Conservation (phyloP, 768 basidiomycete species). For the Pulveroboletus sp. region DNA sequence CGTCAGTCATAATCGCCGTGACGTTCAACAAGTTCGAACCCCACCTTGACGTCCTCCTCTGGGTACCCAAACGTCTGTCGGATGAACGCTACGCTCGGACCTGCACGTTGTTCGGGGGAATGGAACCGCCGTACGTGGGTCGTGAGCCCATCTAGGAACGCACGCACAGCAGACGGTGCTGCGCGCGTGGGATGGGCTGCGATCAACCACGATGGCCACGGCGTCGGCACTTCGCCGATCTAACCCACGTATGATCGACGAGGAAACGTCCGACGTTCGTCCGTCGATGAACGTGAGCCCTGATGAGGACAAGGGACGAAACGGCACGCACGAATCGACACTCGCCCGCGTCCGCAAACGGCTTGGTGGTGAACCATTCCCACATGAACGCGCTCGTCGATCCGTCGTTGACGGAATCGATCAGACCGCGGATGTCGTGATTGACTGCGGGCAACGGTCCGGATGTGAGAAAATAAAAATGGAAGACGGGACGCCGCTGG, state of each 20-base stretch:
- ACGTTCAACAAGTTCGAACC: no score
- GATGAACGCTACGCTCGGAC: conserved; percentile 70
- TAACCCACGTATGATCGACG: conserved; percentile 21
- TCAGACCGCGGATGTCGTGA: conserved; percentile 74
- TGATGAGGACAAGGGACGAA: no score
- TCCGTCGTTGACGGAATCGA: conserved; percentile 84
- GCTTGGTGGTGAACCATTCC: conserved; percentile 90
- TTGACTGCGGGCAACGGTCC: conserved; percentile 48
- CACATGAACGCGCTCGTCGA: conserved; percentile 91
- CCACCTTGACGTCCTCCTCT: conserved; percentile 74
- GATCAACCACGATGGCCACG: conserved; percentile 97
- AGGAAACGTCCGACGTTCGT: no score
- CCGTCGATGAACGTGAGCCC: no score
- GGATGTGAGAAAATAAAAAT: no score
- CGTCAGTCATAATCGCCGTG: no score
- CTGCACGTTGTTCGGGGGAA: conserved; percentile 50
- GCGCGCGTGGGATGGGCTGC: conserved; percentile 77
- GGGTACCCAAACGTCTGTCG: conserved; percentile 75
- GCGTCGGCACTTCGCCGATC: conserved; percentile 85
- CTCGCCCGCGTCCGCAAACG: conserved; percentile 74
- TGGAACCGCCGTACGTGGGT: conserved; percentile 65
- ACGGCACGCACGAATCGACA: conserved; percentile 72
- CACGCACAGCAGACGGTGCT: conserved; percentile 41
- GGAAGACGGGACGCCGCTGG: no score
- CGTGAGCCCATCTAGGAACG: conserved; percentile 64